Evolutionary conservation across 441 rosid genomes (phyloP), one percentile per base, ranked within the genome.

Genomic region (Erodium chrysanthum): DNA sequence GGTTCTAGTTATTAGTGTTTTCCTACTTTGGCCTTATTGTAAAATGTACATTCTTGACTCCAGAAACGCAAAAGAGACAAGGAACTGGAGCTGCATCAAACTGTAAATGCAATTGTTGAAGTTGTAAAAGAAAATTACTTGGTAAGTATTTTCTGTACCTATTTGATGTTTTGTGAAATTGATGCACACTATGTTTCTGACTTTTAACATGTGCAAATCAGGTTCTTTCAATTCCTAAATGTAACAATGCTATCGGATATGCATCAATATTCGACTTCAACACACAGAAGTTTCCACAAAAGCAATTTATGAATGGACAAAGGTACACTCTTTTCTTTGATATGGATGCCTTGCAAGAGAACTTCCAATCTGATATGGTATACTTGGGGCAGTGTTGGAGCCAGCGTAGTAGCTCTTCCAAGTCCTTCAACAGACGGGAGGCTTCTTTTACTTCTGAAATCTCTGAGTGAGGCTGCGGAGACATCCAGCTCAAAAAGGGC

Each of bases 61-160:
- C 81, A 88, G 97, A 88, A 91, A 79, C 91, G 88, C 73, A 91
- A 85, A 83, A 86, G 84, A 69, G 89, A 81, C 40, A 89, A 82
- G 80, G 85, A 82, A 44, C 81, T 90, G 78, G 90, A 85, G 79
- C 68, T 91, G 85, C 85, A 83, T 81, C 92, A 87, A 81, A 82
- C 79, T 40, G 91, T 91, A 68, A 82, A 74, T 75, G 92, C 96
- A 65, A 71, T 86, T 70, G 92, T 94, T 66, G 99, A 94, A 88
- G 86, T 94, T 73, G 96, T 87, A 78, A 94, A 94, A 81, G 99
- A 91, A 79, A 84, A 89, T 77, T 91, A 94, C 85, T 73, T 94
- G 97, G 99, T 76, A 83, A 80, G 91, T 83, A 1, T 50, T 75
- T 63, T 20, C 58, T 23, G 60, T 46, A 72, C 14, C 40, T 56